Evolutionary conservation across 768 basidiomycete species (phyloP).

Genomic region (Gymnopilus junonius): DNA sequence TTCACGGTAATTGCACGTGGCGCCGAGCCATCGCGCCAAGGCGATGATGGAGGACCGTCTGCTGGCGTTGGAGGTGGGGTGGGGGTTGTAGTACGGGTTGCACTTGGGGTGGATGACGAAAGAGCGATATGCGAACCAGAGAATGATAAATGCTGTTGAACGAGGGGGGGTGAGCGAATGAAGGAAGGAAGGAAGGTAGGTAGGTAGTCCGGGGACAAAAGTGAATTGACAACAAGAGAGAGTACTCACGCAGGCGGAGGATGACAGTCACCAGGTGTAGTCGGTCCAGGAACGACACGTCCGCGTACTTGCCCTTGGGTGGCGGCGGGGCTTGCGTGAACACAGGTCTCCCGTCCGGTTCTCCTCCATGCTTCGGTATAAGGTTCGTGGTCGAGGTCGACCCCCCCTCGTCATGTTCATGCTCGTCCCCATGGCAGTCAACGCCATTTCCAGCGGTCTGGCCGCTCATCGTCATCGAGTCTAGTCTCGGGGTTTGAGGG

Average conservation of each 20-base stretch:
- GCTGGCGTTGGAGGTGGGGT: too few species aligned
- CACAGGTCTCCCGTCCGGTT: neutral
- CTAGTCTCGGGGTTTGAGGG: too few species aligned
- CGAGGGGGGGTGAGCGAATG: neutral
- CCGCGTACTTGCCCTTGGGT: conserved; percentile 2
- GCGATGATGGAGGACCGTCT: neutral
- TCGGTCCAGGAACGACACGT: neutral
- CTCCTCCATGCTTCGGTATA: neutral
- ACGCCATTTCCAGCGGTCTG: neutral
- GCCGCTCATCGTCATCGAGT: neutral
- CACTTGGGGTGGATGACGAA: neutral
- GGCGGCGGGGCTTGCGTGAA: neutral
- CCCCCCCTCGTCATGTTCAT: neutral
- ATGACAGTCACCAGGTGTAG: neutral
- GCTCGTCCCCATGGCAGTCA: neutral
- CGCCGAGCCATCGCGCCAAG: conserved; percentile 4
- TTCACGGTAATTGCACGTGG: neutral
- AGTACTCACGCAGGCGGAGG: neutral
- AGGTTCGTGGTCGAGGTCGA: neutral
- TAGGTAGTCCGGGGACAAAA: too few species aligned
- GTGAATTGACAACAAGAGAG: too few species aligned
- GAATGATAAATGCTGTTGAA: neutral
- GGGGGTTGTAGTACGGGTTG: too few species aligned
- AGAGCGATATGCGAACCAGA: neutral
- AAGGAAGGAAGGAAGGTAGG: too few species aligned